A percentile compares a stretch with the other conserved stretches of the same genome.
Evolutionary conservation across 2,329 filamentous ascomycete genomes (phyloP).

Genomic region (Stemphylium lycopersici): DNA sequence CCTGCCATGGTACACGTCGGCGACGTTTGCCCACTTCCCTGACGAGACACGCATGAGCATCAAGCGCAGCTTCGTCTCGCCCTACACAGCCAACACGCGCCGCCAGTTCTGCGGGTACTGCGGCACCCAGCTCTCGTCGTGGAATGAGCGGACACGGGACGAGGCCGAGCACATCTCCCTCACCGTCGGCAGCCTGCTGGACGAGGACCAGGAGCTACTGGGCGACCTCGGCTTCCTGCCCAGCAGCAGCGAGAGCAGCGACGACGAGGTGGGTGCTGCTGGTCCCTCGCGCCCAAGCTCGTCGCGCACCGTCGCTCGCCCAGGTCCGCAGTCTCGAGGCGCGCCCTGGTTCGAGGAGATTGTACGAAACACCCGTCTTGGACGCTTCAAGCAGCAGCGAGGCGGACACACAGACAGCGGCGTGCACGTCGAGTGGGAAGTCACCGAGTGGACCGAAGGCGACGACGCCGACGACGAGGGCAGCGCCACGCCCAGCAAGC

Average conservation of each 20-base stretch:
- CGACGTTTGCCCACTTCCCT: conserved; percentile 74
- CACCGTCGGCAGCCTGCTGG: conserved; percentile 76
- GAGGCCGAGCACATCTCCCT: conserved; percentile 82
- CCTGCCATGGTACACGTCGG: conserved; percentile 77
- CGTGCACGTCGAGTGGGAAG: conserved; percentile 79
- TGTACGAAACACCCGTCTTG: conserved; percentile 76
- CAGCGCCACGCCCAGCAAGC: conserved; percentile 34
- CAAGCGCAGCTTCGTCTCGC: conserved; percentile 53
- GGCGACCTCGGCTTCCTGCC: conserved; percentile 78
- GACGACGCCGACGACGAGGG: conserved; percentile 48
- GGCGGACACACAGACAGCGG: conserved; percentile 68
- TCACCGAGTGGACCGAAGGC: conserved; percentile 68
- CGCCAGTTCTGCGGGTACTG: conserved; percentile 92
- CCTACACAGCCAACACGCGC: conserved; percentile 59
- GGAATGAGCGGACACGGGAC: conserved; percentile 73
- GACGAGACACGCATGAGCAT: conserved; percentile 67
- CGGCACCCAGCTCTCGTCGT: conserved; percentile 82
- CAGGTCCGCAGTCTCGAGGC: conserved; percentile 53
- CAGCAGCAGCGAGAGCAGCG: conserved; percentile 20
- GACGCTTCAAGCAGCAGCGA: conserved; percentile 67
- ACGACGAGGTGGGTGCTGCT: conserved; percentile 31
- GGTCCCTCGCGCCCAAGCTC: conserved; percentile 18
- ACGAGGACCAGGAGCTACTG: conserved; percentile 72
- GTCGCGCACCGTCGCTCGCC: conserved; percentile 21
- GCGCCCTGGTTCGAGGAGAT: conserved; percentile 87